Conservation (phyloP, 1,284 basidiomycete species). For the Tranzscheliella williamsii region DNA sequence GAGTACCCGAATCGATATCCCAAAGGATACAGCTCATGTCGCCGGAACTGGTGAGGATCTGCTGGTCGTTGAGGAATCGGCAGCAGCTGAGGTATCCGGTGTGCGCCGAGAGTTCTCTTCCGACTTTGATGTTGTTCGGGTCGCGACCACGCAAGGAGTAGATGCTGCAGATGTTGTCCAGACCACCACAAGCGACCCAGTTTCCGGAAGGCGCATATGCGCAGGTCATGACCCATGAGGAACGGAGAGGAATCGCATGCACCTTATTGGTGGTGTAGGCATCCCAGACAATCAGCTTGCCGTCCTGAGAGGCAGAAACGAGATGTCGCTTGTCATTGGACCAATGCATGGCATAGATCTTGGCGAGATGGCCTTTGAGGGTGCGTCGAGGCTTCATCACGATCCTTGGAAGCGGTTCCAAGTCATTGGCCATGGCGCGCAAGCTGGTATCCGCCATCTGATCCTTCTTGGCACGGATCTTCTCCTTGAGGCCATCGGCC, state of each 20-base stretch:
- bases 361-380: slow-evolving; percentile 93
- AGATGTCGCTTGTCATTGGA: slow-evolving; percentile 92
- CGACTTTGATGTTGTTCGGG: slow-evolving; percentile 64
- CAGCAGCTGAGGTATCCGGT: slow-evolving; percentile 97
- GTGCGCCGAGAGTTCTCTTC: slow-evolving; percentile 89
- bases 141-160: slow-evolving; percentile 75
- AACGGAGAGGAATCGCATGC: slow-evolving; percentile 94
- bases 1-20: slow-evolving; percentile 95
- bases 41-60: slow-evolving; percentile 94
- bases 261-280: slow-evolving; percentile 99
- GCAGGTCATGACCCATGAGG: slow-evolving; percentile 99
- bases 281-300: slow-evolving; percentile 99
- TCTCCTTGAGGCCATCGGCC: slow-evolving; percentile 94
- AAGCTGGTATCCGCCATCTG: slow-evolving; percentile 93
- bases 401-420: slow-evolving; percentile 89
- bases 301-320: slow-evolving; percentile 97
- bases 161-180: slow-evolving; percentile 98
- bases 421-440: slow-evolving; percentile 93
- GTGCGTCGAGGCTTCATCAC: slow-evolving; percentile 93
- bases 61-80: slow-evolving; percentile 95
- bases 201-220: slow-evolving; percentile 96
- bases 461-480: slow-evolving; percentile 90
- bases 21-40: slow-evolving; percentile 99
- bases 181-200: slow-evolving; percentile 95
- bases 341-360: slow-evolving; percentile 99